These are phyloP conservation scores for Quercus bicolor DNA, from an alignment of 306 rosid genomes.

Conservation along the genomic window DNA sequence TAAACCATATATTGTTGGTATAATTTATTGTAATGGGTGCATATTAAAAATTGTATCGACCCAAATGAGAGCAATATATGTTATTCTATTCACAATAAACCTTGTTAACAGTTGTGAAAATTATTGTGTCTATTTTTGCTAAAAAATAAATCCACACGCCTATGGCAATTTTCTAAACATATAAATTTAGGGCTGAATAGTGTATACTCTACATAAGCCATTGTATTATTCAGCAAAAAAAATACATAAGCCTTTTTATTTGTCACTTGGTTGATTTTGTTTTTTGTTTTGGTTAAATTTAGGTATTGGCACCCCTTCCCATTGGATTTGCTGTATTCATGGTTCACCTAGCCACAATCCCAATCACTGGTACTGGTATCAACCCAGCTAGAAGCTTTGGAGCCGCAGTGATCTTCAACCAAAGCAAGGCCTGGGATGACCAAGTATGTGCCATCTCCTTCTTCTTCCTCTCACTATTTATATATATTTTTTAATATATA, in stretches of 20 bases:
- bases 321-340: slow-evolving; percentile 96
- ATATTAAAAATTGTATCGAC: no score
- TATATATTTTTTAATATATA: no score
- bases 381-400: slow-evolving; percentile 97
- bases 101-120: no score
- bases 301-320: slow-evolving; percentile 98
- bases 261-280: background rate
- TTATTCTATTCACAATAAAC: no score
- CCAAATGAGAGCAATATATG: no score
- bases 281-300: background rate
- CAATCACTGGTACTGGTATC: slow-evolving; percentile 90
- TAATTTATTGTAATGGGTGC: no score
- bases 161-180: no score
- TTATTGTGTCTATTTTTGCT: no score
- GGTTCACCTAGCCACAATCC: slow-evolving; percentile 95
- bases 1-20: no score
- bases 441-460: slow-evolving; percentile 37
- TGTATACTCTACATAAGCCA: no score
- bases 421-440: slow-evolving; percentile 74
- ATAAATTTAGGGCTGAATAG: no score
- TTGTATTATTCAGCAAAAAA: background rate
- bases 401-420: slow-evolving; percentile 83
- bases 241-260: background rate
- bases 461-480: background rate
- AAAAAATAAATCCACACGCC: no score